These are phyloP conservation scores for Smittium culicis DNA, from an alignment of 371 early-diverging fungal genomes.

Conservation along the genomic window DNA sequence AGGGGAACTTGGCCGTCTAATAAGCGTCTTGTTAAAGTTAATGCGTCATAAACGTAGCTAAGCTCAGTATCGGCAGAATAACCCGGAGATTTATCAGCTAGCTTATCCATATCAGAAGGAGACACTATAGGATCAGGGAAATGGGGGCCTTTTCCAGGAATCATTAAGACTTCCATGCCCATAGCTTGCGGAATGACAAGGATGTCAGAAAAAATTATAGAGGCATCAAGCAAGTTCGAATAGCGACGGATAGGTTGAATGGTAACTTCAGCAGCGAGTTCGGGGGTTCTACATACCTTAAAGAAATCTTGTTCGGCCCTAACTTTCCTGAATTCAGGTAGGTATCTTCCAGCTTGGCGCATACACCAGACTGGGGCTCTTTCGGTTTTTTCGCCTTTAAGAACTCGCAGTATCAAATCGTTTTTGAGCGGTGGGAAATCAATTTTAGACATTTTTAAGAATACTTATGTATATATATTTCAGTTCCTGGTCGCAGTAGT, in stretches of 20 bases:
- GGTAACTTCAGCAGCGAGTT: conserved; percentile 85
- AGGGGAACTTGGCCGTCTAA: conserved; percentile 81
- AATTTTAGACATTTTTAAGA: conserved; percentile 9
- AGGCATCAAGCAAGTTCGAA: conserved; percentile 75
- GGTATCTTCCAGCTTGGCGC: conserved; percentile 95
- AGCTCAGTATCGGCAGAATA: conserved; percentile 59
- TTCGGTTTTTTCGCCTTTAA: conserved; percentile 75
- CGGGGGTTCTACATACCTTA: conserved; percentile 83
- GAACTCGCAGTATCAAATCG: conserved; percentile 77
- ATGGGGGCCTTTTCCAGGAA: conserved; percentile 81
- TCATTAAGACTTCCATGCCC: conserved; percentile 86
- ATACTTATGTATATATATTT: too few species aligned
- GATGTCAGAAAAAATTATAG: conserved; percentile 96
- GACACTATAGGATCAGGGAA: conserved; percentile 68
- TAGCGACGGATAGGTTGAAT: conserved; percentile 93
- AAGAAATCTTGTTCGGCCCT: conserved; percentile 84
- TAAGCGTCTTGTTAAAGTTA: conserved; percentile 75
- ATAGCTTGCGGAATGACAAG: conserved; percentile 93
- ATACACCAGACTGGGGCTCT: conserved; percentile 94
- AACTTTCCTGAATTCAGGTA: conserved; percentile 84
- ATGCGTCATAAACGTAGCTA: conserved; percentile 87
- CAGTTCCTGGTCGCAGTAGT: too few species aligned
- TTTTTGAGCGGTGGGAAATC: conserved; percentile 74
- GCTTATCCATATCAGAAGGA: conserved; percentile 56
- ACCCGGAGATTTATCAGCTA: conserved; percentile 30